Evolutionary conservation across 495 filamentous ascomycete genomes (phyloP).

Genomic region (Tuber microsphaerosporum): DNA sequence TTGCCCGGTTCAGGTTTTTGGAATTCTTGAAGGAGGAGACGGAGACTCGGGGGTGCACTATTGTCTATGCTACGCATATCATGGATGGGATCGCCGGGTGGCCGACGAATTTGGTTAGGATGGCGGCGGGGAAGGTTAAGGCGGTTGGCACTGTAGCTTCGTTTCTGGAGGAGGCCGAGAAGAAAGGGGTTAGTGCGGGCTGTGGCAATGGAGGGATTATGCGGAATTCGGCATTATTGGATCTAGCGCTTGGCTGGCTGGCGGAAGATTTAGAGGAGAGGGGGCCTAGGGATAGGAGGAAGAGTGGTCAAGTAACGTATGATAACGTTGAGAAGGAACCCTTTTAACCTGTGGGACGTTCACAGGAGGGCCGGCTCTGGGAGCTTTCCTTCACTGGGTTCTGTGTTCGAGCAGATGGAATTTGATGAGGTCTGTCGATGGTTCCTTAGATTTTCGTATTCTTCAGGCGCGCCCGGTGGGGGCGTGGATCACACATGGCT

Average conservation of each 20-base stretch:
- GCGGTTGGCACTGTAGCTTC: slow-evolving; percentile 80
- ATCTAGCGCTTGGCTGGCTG: slow-evolving; percentile 82
- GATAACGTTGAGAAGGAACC: slow-evolving; percentile 20
- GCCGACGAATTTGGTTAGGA: slow-evolving; percentile 93
- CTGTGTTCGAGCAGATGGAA: not conserved
- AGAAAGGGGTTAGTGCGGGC: slow-evolving; percentile 32
- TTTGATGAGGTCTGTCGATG: not conserved
- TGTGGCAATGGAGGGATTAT: slow-evolving; percentile 13
- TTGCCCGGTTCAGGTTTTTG: slow-evolving; percentile 78
- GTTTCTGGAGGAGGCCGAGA: slow-evolving; percentile 71
- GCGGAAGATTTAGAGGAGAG: slow-evolving; percentile 71
- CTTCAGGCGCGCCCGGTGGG: not conserved
- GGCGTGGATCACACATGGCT: not conserved
- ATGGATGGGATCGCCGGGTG: slow-evolving; percentile 85
- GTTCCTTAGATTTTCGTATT: not conserved
- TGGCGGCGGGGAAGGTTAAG: slow-evolving; percentile 79
- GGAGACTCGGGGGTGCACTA: slow-evolving; percentile 68
- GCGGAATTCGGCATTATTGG: slow-evolving; percentile 41
- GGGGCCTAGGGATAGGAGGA: slow-evolving; percentile 55
- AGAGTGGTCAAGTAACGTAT: slow-evolving; percentile 30
- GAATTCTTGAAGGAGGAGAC: slow-evolving; percentile 81
- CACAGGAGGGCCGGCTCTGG: not conserved
- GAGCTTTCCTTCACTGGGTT: not conserved
- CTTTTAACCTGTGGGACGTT: slow-evolving; percentile 7
- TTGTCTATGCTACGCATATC: slow-evolving; percentile 97